Base-by-base conservation (phyloP, 129 eudicot genomes). In the Lactuca saligna region DNA sequence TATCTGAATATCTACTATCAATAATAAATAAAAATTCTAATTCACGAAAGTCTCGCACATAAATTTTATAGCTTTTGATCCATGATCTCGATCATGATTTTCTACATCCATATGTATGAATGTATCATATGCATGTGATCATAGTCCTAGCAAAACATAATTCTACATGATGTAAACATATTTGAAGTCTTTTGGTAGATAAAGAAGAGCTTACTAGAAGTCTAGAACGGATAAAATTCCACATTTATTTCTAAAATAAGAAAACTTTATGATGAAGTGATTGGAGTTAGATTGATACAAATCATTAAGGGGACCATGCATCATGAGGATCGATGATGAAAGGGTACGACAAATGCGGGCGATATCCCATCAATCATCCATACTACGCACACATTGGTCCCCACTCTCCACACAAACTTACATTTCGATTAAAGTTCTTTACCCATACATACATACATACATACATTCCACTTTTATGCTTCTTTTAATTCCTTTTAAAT, bases 331-430 rank as follows among this genome's bases (percentile, higher is more conserved):
- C 14, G n/a, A 57, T 72, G 69, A 71, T 60, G 34, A 82, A 39
- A 67, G 76, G 69, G 82, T 77, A 77, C 82, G 80, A 77, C 62
- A 79, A 77, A 77, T 78, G 82, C 86, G 82, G 77, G 86, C 61
- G 65, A 73, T 73, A 64, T 29, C 74, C 59, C 75, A 73, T 57
- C 48, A 57, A 68, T 44, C 70, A 68, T 77, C 67, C 51, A 46
- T 11, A 46, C 51, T 46, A 46, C 51, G 3, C 51, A 46, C 51
- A 16, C 48, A 77, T 56, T 3, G 71, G 64, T 63, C 79, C 65
- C 87, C 79, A 71, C 79, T 63, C 79, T 60, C 87, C 76, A 71
- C 77, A 79, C 82, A 83, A 66, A 75, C 87, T 75, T 75, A 78
- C 82, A 62, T 61, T 78, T 74, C 73, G 82, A 79, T 83, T 83